These are phyloP conservation scores for Phytophthora palmivora DNA, from an alignment of 352 stramenopile genomes.

Conservation along the genomic window DNA sequence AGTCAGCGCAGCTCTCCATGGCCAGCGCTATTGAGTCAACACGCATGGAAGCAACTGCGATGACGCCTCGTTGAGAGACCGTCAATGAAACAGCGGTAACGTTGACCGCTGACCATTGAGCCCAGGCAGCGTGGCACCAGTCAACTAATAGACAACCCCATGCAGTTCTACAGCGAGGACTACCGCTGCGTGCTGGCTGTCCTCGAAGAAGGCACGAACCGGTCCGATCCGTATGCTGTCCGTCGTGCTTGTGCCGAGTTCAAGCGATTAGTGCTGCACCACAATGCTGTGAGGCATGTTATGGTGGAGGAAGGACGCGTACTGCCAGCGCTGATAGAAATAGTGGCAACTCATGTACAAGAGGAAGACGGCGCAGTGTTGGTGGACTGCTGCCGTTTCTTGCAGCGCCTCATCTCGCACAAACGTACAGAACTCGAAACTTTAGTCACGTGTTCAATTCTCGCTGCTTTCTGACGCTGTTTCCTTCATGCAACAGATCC, in stretches of 20 bases:
- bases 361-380: constrained; percentile 45
- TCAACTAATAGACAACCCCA: constrained; percentile 14
- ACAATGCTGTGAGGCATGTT: constrained; percentile 23
- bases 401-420: constrained; percentile 54
- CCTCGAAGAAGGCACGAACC: constrained; percentile 31
- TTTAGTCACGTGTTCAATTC: too few species aligned
- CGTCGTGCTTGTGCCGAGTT: constrained; percentile 63
- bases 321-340: constrained; percentile 36
- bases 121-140: constrained; percentile 4
- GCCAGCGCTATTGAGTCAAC: too few species aligned
- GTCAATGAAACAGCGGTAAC: constrained; percentile 28
- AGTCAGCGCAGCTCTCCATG: neutral
- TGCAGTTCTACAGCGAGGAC: constrained; percentile 71
- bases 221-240: constrained; percentile 55
- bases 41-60: too few species aligned
- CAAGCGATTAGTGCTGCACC: constrained; percentile 50
- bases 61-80: too few species aligned
- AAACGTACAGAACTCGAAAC: constrained; percentile 40
- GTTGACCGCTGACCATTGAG: constrained; percentile 25
- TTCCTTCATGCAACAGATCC: constrained; percentile 33
- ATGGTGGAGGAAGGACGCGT: constrained; percentile 48
- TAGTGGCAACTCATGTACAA: constrained; percentile 38
- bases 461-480: constrained; percentile 10
- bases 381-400: constrained; percentile 49
- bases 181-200: constrained; percentile 42